Evolutionary conservation across 345 rosid species (phyloP), one percentile per base, ranked within the genome.

Genomic region (Melaleuca alternifolia): DNA sequence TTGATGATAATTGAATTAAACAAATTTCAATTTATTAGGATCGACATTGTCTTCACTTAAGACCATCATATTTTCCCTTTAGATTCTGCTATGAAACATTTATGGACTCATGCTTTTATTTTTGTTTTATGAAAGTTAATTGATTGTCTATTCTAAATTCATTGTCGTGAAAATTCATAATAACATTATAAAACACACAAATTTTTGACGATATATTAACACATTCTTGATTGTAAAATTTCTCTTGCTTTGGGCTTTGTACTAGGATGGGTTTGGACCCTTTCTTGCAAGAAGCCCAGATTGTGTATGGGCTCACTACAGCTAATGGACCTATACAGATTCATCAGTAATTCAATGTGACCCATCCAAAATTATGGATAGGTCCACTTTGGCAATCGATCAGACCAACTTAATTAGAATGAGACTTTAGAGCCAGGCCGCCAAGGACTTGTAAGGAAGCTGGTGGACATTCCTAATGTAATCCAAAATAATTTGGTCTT

Each of bases 11-110:
- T 11, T 6, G 4, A 41, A 59, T n/a, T 59, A 10, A 6, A 57
- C 15, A n/a, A n/a, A n/a, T 59, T 14, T 13, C 37, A 6, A 7
- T 30, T 59, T n/a, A n/a, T 3, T n/a, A 59, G 71, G 33, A n/a
- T 59, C 0, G 5, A 59, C 12, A 3, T n/a, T 12, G 30, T 59
- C 2, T 59, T n/a, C 0, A 59, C 33, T n/a, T n/a, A 59, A n/a
- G n/a, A n/a, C 33, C 1, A 6, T 59, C n/a, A 6, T 59, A 33
- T 16, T 33, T 20, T 65, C 46, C 16, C 24, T 33, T 33, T 33
- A 65, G 7, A 71, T 71, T 16, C 12, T 71, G 79, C 48, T 71
- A 9, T 1, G 46, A 18, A 33, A 16, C 24, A 65, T 71, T 16
- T 18, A 10, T 71, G 81, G 48, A 37, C 7, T 4, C 79, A 5